A percentile compares a stretch with the other conserved stretches of the same genome.
Conservation (phyloP, 495 filamentous ascomycete species). For the Penicillium nucicola region DNA sequence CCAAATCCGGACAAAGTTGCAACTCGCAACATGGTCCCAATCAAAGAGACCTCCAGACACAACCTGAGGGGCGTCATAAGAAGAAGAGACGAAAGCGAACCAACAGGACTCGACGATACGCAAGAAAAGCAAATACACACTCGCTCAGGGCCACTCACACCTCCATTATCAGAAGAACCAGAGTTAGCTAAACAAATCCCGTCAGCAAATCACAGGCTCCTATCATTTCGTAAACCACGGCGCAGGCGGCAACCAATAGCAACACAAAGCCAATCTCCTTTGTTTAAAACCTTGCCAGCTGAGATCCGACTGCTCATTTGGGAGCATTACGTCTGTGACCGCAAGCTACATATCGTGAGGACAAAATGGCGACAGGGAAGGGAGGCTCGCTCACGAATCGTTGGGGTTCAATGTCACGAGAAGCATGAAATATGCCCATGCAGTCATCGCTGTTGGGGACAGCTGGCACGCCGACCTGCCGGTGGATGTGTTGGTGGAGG, state of each 20-base stretch:
- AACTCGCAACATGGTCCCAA: too few species aligned
- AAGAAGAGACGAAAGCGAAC: too few species aligned
- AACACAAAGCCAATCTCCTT: not conserved
- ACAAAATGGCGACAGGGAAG: not conserved
- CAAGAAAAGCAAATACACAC: too few species aligned
- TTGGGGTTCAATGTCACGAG: not conserved
- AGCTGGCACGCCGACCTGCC: not conserved
- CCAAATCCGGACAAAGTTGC: too few species aligned
- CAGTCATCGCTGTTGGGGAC: conserved; percentile 1
- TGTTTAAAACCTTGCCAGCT: not conserved
- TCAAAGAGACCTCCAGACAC: too few species aligned
- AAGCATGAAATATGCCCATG: not conserved
- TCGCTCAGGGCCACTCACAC: not conserved
- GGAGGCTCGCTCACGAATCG: not conserved
- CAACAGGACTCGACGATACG: too few species aligned
- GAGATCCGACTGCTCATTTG: not conserved
- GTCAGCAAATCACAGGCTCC: not conserved
- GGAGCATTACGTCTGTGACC: not conserved
- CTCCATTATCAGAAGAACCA: not conserved
- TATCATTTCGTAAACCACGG: not conserved
- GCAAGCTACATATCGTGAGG: not conserved
- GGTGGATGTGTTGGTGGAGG: not conserved
- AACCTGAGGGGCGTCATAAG: too few species aligned
- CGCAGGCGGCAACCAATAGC: not conserved
- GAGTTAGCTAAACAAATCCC: too few species aligned